Percentiles rank a stretch among this genome's conserved stretches.
Evolutionary conservation across 495 filamentous ascomycete species (phyloP).

Genomic region (Talaromyces stipitatus): DNA sequence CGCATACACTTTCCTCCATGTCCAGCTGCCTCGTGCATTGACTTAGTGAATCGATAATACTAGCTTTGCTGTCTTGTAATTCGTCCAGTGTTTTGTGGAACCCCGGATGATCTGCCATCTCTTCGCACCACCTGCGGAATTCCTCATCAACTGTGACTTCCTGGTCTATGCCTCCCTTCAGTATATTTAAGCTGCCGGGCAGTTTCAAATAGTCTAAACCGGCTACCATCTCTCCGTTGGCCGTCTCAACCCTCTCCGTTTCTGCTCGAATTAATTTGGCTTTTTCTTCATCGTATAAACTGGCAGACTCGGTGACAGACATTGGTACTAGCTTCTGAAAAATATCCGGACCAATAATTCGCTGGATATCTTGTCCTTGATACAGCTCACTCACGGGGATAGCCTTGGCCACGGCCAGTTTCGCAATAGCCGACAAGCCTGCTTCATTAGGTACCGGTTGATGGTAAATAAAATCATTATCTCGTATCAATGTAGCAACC

Average conservation of each 20-base stretch:
- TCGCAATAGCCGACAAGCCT: slow-evolving; percentile 69
- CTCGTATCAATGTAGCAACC: slow-evolving; percentile 67
- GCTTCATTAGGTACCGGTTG: slow-evolving; percentile 83
- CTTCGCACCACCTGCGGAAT: slow-evolving; percentile 87
- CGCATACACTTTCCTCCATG: slow-evolving; percentile 94
- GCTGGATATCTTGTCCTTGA: slow-evolving; percentile 91
- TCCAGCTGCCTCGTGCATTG: slow-evolving; percentile 79
- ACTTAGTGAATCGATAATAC: slow-evolving; percentile 63
- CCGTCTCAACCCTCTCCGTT: slow-evolving; percentile 82
- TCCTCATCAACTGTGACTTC: slow-evolving; percentile 83
- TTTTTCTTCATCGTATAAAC: slow-evolving; percentile 97
- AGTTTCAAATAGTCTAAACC: slow-evolving; percentile 91
- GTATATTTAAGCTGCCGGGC: slow-evolving; percentile 77
- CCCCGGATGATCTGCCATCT: slow-evolving; percentile 77
- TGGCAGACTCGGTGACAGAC: slow-evolving; percentile 92
- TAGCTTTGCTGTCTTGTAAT: slow-evolving; percentile 67
- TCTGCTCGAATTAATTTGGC: slow-evolving; percentile 92
- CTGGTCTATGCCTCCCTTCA: slow-evolving; percentile 91
- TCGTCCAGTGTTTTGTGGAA: slow-evolving; percentile 67
- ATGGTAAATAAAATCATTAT: slow-evolving; percentile 98
- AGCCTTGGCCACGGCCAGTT: slow-evolving; percentile 93
- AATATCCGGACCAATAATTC: slow-evolving; percentile 93
- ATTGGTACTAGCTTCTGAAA: slow-evolving; percentile 96
- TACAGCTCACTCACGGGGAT: slow-evolving; percentile 96
- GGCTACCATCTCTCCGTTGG: slow-evolving; percentile 91